phyloP scores from a whole-genome alignment of 2,329 filamentous ascomycete species.

The Diaporthe ilicicola region DNA sequence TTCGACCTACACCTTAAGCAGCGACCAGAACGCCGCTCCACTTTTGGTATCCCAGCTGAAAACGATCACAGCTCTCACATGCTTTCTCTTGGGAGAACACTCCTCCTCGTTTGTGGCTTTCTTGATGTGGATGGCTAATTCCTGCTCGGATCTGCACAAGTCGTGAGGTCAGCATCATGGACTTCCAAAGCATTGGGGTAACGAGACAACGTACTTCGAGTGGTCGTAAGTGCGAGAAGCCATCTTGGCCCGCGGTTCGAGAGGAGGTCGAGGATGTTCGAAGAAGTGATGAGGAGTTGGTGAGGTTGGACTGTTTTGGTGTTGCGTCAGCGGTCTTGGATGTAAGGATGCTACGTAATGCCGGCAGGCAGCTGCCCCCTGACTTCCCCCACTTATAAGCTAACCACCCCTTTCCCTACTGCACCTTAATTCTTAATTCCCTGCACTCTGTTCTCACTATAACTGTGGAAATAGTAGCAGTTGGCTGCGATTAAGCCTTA shows the following conservation, averaged over 20 bases:
- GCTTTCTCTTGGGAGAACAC: slow-evolving; percentile 79
- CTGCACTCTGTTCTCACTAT: no score
- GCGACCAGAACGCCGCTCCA: slow-evolving; percentile 92
- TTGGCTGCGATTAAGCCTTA: no score
- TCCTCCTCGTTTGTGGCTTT: slow-evolving; percentile 76
- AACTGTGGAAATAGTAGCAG: no score
- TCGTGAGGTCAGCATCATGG: background rate
- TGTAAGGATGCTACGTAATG: no score
- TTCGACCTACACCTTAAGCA: slow-evolving; percentile 91
- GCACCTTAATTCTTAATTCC: no score
- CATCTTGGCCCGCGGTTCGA: background rate
- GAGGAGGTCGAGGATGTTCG: background rate
- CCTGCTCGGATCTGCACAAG: slow-evolving; percentile 67
- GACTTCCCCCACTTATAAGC: no score
- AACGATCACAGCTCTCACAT: slow-evolving; percentile 97
- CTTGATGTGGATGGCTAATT: slow-evolving; percentile 74
- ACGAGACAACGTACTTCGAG: background rate
- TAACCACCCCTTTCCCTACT: no score
- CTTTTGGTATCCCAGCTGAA: slow-evolving; percentile 99
- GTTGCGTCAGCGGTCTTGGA: no score
- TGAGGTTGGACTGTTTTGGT: background rate
- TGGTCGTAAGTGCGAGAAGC: background rate
- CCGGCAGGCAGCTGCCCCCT: no score
- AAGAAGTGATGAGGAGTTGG: background rate
- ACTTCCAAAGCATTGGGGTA: background rate